Evolutionary conservation across 345 rosid species (phyloP).

Genomic region (Erodium maritimum): DNA sequence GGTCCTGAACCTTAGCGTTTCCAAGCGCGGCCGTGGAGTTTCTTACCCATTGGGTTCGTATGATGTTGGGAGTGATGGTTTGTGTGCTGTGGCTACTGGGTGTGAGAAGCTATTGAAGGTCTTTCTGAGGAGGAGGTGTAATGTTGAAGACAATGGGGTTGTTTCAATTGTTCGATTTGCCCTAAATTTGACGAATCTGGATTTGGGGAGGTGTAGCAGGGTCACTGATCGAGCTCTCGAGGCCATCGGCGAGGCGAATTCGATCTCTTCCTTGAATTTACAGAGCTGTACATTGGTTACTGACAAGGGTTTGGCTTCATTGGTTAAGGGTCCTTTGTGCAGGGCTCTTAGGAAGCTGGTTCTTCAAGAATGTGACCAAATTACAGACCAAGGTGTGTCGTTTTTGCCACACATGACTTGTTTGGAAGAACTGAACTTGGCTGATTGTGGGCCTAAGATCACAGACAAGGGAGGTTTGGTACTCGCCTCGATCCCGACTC

Average conservation of each 20-base stretch:
- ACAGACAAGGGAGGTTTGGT: conserved; percentile 26
- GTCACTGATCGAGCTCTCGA: conserved; percentile 24
- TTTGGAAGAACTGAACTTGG: conserved; percentile 37
- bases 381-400: conserved; percentile 28
- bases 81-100: conserved; percentile 16
- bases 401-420: conserved; percentile 19
- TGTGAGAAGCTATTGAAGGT: conserved; percentile 20
- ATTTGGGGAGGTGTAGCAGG: conserved; percentile 29
- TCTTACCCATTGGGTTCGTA: background rate
- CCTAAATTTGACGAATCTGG: conserved; percentile 19
- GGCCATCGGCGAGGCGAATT: conserved; percentile 14
- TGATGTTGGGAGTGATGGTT: conserved; percentile 2
- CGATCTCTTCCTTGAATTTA: conserved; percentile 23
- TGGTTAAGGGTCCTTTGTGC: conserved; percentile 23
- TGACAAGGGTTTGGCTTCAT: conserved; percentile 19
- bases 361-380: conserved; percentile 27
- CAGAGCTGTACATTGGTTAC: conserved; percentile 28
- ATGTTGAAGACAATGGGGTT: conserved; percentile 23
- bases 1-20: conserved; percentile 18
- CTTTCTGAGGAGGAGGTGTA: conserved; percentile 22
- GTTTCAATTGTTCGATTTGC: conserved; percentile 14
- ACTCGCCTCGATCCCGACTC: conserved; percentile 19
- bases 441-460: conserved; percentile 34
- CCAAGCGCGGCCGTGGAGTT: conserved; percentile 1
- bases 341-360: conserved; percentile 23